Conservation (phyloP, 2,329 filamentous ascomycete genomes). For the Fusarium sp. region DNA sequence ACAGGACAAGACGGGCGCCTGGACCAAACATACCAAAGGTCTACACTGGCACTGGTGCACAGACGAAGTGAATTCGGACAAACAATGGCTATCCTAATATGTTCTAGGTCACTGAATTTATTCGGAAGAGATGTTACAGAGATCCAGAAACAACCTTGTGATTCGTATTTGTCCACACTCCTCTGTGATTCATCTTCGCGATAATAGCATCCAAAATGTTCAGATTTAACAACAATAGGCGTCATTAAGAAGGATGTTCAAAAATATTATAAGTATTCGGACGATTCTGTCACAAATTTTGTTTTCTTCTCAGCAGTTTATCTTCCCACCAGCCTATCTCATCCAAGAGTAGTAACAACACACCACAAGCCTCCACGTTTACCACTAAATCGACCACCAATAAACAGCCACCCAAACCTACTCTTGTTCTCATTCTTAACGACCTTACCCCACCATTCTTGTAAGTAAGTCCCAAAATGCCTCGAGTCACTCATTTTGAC, state of each 20-base stretch:
- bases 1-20: not conserved
- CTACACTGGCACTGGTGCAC: not conserved
- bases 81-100: not conserved
- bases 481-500: not conserved
- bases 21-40: not conserved
- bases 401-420: not conserved
- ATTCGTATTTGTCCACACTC: not conserved
- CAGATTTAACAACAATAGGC: too few relatives aligned
- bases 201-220: not conserved
- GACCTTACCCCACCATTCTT: not conserved
- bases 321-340: not conserved
- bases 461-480: not conserved
- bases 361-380: not conserved
- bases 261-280: not conserved
- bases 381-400: not conserved
- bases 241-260: not conserved
- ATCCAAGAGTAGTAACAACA: not conserved
- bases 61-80: not conserved
- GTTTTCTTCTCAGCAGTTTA: not conserved
- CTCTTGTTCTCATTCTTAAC: not conserved
- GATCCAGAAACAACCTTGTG: not conserved
- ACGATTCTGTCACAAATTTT: not conserved
- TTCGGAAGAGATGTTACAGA: not conserved
- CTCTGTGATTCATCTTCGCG: not conserved
- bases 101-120: not conserved